These are phyloP conservation scores for Populus trichocarpa DNA, from an alignment of 441 rosid genomes.

Conservation along the genomic window DNA sequence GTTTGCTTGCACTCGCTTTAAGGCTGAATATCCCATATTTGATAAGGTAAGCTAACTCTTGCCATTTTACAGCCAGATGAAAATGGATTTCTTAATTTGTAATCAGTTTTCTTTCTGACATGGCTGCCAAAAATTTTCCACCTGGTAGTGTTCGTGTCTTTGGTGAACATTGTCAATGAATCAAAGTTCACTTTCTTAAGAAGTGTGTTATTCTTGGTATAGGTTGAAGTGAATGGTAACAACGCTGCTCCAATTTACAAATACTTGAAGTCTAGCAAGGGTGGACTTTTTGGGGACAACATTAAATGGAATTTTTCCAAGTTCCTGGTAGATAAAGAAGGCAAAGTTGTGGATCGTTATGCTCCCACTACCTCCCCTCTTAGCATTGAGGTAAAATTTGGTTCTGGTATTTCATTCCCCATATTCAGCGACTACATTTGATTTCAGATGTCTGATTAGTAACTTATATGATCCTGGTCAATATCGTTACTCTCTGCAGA, in stretches of 20 bases:
- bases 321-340: conserved; percentile 75
- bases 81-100: conserved; percentile 26
- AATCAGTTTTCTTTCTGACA: conserved; percentile 52
- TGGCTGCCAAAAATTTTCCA: not conserved
- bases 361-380: conserved; percentile 86
- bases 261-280: conserved; percentile 78
- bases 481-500: conserved; percentile 35
- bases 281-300: conserved; percentile 67
- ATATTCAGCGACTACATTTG: not conserved
- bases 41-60: conserved; percentile 7
- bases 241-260: conserved; percentile 74
- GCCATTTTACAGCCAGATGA: not conserved
- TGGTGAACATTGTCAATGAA: not conserved
- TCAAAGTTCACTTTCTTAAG: not conserved
- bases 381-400: conserved; percentile 55
- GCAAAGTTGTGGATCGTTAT: conserved; percentile 76
- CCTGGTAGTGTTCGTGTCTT: not conserved
- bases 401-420: not conserved
- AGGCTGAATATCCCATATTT: conserved; percentile 77
- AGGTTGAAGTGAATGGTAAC: conserved; percentile 89
- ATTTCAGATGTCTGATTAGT: not conserved
- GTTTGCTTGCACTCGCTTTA: conserved; percentile 76
- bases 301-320: conserved; percentile 96
- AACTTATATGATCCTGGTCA: not conserved
- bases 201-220: conserved; percentile 1